Base-by-base conservation (phyloP, 495 filamentous ascomycete species). In the Corynascus novoguineensis region DNA sequence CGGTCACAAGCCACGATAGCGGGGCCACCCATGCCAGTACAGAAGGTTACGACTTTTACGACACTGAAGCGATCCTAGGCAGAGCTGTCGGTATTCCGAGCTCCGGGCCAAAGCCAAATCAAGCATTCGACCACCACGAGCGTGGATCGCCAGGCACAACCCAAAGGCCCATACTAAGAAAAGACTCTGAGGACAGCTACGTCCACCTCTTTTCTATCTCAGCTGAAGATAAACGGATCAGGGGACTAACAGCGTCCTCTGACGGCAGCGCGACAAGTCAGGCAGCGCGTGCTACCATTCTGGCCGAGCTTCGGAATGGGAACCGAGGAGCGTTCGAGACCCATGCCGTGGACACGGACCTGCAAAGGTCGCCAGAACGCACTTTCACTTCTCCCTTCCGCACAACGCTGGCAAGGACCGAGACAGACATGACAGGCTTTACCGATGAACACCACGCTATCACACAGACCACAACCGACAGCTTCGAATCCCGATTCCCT, bases 131-230 rank as follows among this genome's bases (percentile, higher is more conserved):
- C 28, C 73, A 68, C 29, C 42, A 28, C 0, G 64, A 57, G n/a
- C 57, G 60, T 4, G 58, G 61, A 3, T 68, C 68, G 14, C 68
- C 64, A 2, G 64, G 54, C 15, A 51, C 55, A 21, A 60, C 70
- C 17, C 72, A 76, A 21, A 70, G 74, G 0, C 69, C 72, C 0
- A 78, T 83, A 19, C 64, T 78, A 22, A 79, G 86, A 21, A 85
- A 86, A 45, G 84, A 90, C 59, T 95, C 90, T 2, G 81, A 84
- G 22, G 90, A 92, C 58, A 91, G 87, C 61, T 89, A 89, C 60
- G 57, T 61, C 10, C 82, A 86, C 31, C 83, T 93, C 75, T 90
- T 95, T 67, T 90, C 86, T n/a, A 80, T 85, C 8, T 91, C 88
- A 2, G 83, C 83, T 12, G 81, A 84, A 17, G 84, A 82, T 46